phyloP scores from a whole-genome alignment of 2,329 filamentous ascomycete species.

The Aspergillus versicolor region DNA sequence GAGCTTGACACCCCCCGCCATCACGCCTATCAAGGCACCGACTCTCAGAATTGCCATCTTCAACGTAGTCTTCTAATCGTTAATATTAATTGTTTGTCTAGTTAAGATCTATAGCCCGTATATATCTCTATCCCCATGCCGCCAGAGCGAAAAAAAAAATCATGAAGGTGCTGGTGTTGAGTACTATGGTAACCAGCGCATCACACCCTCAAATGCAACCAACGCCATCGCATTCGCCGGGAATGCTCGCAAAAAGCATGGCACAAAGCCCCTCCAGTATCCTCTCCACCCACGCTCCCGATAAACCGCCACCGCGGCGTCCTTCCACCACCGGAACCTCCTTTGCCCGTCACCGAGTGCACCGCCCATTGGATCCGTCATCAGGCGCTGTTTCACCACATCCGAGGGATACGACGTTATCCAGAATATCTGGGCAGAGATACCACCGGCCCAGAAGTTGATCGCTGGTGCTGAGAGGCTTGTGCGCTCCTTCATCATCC shows the following conservation, averaged over 20 bases:
- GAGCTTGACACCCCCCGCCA: not conserved
- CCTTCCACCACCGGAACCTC: constrained; percentile 72
- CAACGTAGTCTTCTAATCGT: not conserved
- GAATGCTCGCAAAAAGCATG: constrained; percentile 90
- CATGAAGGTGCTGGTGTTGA: not conserved
- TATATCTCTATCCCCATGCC: not conserved
- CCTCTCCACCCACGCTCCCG: constrained; percentile 72
- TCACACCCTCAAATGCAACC: constrained; percentile 88
- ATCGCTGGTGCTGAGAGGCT: constrained; percentile 71
- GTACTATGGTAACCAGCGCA: constrained; percentile 57
- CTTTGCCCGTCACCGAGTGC: constrained; percentile 65
- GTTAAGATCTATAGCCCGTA: constrained; percentile 11
- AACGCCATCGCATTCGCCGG: constrained; percentile 93
- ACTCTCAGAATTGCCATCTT: not conserved
- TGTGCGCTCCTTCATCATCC: constrained; percentile 65
- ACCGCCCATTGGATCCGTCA: constrained; percentile 87
- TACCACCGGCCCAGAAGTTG: constrained; percentile 96
- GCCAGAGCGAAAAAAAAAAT: not conserved
- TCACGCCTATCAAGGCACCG: not conserved
- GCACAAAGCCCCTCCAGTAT: constrained; percentile 91
- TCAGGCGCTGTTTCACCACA: constrained; percentile 92
- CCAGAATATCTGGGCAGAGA: constrained; percentile 95
- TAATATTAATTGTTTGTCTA: constrained; percentile 1
- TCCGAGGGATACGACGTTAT: constrained; percentile 86
- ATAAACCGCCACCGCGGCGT: constrained; percentile 76